Evolutionary conservation across 2,329 filamentous ascomycete genomes (phyloP).

Genomic region (Capronia coronata): DNA sequence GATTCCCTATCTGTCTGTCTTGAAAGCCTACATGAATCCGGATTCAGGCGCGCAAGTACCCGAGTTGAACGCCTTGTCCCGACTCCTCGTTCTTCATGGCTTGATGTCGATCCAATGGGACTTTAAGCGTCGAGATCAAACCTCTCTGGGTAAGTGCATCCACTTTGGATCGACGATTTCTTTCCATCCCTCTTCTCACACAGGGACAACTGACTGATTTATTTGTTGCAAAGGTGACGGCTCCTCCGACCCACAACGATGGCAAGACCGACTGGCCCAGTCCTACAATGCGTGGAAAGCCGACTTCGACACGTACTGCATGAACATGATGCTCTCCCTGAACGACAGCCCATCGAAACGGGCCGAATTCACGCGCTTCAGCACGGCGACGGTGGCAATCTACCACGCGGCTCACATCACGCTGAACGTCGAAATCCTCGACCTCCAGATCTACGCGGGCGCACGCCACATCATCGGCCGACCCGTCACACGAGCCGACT

Average conservation of each 20-base stretch:
- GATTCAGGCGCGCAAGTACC: no score
- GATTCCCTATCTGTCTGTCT: slow-evolving; percentile 40
- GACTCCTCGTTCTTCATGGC: slow-evolving; percentile 53
- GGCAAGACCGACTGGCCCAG: slow-evolving; percentile 47
- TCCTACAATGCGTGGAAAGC: slow-evolving; percentile 54
- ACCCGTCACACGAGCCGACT: slow-evolving; percentile 47
- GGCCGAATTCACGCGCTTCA: slow-evolving; percentile 45
- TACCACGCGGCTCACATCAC: slow-evolving; percentile 55
- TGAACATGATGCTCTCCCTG: slow-evolving; percentile 34
- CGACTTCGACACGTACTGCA: slow-evolving; percentile 51
- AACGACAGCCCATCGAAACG: no score
- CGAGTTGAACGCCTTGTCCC: slow-evolving; percentile 51
- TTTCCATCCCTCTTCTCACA: no score
- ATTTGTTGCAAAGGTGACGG: no score
- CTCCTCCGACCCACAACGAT: no score
- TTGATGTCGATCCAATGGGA: slow-evolving; percentile 59
- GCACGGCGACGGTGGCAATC: slow-evolving; percentile 48
- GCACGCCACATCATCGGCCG: slow-evolving; percentile 54
- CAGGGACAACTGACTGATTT: no score
- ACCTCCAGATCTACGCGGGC: slow-evolving; percentile 57
- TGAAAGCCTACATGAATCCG: slow-evolving; percentile 54
- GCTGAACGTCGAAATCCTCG: slow-evolving; percentile 53
- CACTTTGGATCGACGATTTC: no score
- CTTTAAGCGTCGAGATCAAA: slow-evolving; percentile 57
- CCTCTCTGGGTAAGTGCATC: slow-evolving; percentile 49